Evolutionary conservation across 208 protist genomes (phyloP), one percentile per base, ranked within the genome.

Genomic region (Chromosphaera perkinsii): DNA sequence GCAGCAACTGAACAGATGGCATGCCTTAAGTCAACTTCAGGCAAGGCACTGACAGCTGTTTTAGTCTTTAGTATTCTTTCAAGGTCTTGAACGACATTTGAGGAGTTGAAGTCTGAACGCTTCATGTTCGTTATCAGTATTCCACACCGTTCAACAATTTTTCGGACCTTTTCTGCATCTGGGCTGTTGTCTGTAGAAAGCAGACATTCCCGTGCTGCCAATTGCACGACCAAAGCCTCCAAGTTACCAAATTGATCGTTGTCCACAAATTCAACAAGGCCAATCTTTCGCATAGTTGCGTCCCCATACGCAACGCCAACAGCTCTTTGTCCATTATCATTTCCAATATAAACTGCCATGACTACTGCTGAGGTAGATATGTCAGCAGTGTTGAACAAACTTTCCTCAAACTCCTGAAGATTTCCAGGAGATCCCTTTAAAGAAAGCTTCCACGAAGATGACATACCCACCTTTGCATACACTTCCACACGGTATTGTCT

Each of bases 161-260:
- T 54, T 9, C 20, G 12, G 47, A 67, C 60, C 47, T 22, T 35
- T 1, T 42, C 0, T 7, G 14, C 17, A 40, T 55, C 64, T 26
- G 64, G 24, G 45, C 0, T 36, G 26, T 20, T 5, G n/a, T 67
- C 61, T 20, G 27, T 17, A 57, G 37, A 5, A 5, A 84, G 40
- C 24, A 86, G 42, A 64, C 77, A 84, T 54, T 89, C 83, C 35
- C 78, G 78, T 1, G 84, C 68, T 20, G 77, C 68, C 20, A 78
- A 61, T 54, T 89, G 81, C 31, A 86, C 60, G 4, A 85, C 24
- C n/a, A 82, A 42, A 31, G 62, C 61, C 37, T 84, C 73, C 26
- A 89, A 49, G 58, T 81, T 85, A 17, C 64, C 73, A 1, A 89
- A 51, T 26, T 85, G 76, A 7, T 86, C 84, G 52, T 85, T 78